Base-by-base conservation (phyloP, 164 flowering plant species). In the Taxillus chinensis region DNA sequence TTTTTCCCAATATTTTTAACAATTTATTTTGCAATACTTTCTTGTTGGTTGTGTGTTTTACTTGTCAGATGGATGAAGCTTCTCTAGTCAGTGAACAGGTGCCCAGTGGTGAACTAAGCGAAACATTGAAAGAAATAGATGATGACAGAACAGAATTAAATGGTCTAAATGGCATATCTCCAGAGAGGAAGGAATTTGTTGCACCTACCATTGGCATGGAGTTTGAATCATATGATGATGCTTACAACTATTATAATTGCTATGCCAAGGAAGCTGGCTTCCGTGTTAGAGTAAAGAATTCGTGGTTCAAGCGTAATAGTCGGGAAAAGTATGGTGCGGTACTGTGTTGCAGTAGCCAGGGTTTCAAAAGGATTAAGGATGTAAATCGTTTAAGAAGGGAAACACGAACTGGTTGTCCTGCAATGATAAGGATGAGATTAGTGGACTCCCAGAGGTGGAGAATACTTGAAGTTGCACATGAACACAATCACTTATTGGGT, bases 321-420 rank as follows among this genome's bases (percentile, higher is more conserved):
- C 82, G 80, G 66, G 89, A 84, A 75, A 84, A 82, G 68, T 82
- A 83, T 38, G 86, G 89, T 56, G 86, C 86, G 2, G 83, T 82
- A 6, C 82, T 84, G 50, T 80, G 89, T 57, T 84, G 89, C 82
- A 84, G 79, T 64, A 79, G 89, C 61, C 83, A 82, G 70, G 89
- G 89, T 61, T 84, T 84, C 71, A 78, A 86, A 62, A 78, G 75
- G 5, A 62, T 69, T 39, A 82, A 75, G 59, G 80, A 82, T 73
- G 79, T 75, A 55, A 77, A 66, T 42, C 71, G 64, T 62, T 68
- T 75, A 41, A 79, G 80, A 61, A 81, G 73, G 70, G 86, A 80
- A 68, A 80, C 86, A 10, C 73, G 86, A 66, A 83, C 87, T 14
- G 87, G 87, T 8, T 81, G 90, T 65, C 67, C 67, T 39, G 87